Evolutionary conservation across 148 eudicot species (phyloP).

Genomic region (Spergularia bocconei): DNA sequence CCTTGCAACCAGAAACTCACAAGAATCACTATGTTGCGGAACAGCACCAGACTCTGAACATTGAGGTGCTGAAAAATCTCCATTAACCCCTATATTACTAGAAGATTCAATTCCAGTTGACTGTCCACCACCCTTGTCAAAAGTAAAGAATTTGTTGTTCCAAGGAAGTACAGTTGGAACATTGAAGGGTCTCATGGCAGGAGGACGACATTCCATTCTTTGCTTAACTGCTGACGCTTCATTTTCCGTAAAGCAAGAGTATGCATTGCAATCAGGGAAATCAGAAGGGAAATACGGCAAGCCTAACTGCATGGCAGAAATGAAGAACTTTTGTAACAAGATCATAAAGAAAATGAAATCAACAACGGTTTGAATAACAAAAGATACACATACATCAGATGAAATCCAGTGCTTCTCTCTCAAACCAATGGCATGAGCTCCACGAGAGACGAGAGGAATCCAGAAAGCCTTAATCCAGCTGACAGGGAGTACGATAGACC

Average conservation of each 20-base stretch:
- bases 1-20: constrained; percentile 53
- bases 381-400: constrained; percentile 49
- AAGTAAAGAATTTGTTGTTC: constrained; percentile 40
- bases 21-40: constrained; percentile 17
- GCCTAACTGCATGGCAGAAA: constrained; percentile 52
- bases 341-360: constrained; percentile 2
- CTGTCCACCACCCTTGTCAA: constrained; percentile 15
- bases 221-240: constrained; percentile 41
- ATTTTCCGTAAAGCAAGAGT: constrained; percentile 47
- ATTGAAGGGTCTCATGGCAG: constrained; percentile 46
- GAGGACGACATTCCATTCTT: constrained; percentile 42
- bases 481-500: constrained; percentile 80
- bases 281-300: constrained; percentile 75
- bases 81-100: not conserved
- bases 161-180: constrained; percentile 76
- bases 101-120: constrained; percentile 18
- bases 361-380: not conserved
- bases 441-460: constrained; percentile 62
- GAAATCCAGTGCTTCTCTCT: constrained; percentile 94
- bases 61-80: constrained; percentile 14
- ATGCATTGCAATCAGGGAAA: constrained; percentile 77
- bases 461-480: constrained; percentile 89
- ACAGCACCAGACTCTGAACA: constrained; percentile 14
- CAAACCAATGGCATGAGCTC: constrained; percentile 82
- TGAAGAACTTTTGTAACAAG: not conserved